Conservation (phyloP, 768 basidiomycete species). For the Gloeopeniophorella convolvens region DNA sequence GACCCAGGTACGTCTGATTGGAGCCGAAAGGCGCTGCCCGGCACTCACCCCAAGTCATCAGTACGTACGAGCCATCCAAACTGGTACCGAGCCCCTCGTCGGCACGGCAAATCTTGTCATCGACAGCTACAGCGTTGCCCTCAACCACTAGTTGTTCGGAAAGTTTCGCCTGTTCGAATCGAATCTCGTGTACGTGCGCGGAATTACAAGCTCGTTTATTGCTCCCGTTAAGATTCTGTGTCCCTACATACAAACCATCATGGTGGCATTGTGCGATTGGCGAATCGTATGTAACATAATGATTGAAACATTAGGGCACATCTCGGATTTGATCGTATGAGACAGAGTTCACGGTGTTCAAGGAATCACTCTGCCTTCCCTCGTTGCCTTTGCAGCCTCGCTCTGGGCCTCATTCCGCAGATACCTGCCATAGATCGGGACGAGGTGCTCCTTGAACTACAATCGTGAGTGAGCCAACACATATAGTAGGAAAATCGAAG, state of each 20-base stretch:
- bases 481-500: neutral
- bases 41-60: neutral
- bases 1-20: constrained; percentile 34
- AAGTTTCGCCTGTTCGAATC: no score
- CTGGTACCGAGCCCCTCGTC: constrained; percentile 52
- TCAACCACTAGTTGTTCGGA: constrained; percentile 24
- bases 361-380: no score
- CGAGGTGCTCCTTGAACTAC: constrained; percentile 38
- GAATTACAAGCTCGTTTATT: no score
- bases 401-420: constrained; percentile 42
- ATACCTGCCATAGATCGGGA: constrained; percentile 47
- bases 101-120: constrained; percentile 43
- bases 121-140: constrained; percentile 35
- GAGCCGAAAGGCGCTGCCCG: neutral
- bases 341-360: no score
- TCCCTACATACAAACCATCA: no score
- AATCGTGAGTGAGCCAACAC: neutral
- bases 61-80: constrained; percentile 47
- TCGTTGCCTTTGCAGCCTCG: constrained; percentile 25
- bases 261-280: no score
- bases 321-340: no score
- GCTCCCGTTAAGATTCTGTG: no score
- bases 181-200: no score
- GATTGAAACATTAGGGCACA: no score
- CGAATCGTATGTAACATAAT: no score